phyloP scores from a whole-genome alignment of 306 rosid genomes.

The Inga oerstediana region DNA sequence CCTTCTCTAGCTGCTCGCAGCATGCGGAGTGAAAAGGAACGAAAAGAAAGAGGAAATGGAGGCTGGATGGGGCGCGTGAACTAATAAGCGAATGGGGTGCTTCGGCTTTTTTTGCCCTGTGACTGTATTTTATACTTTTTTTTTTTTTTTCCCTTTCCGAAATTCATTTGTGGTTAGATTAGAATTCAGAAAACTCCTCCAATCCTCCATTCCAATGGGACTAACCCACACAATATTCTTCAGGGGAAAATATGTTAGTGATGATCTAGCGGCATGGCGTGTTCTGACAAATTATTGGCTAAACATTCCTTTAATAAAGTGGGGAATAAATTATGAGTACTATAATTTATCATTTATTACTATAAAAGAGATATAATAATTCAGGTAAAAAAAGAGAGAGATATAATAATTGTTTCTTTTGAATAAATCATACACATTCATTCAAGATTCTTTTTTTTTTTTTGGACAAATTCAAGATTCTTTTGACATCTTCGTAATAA shows the following conservation, averaged over 20 bases:
- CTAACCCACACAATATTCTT: not conserved
- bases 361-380: not conserved
- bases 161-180: not conserved
- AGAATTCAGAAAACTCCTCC: not conserved
- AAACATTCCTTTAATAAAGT: not conserved
- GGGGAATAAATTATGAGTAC: not conserved
- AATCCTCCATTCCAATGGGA: not conserved
- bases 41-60: conserved; percentile 8
- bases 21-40: conserved; percentile 26
- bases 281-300: not conserved
- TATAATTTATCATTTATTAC: too few relatives aligned
- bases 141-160: not conserved
- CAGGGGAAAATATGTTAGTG: not conserved
- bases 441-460: not conserved
- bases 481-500: too few relatives aligned
- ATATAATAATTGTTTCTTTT: not conserved
- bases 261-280: not conserved
- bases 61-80: conserved; percentile 52
- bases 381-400: too few relatives aligned
- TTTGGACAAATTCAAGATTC: not conserved
- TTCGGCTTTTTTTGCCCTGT: not conserved
- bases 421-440: not conserved
- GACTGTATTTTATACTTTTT: too few relatives aligned
- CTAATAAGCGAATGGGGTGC: conserved; percentile 28
- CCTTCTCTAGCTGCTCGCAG: conserved; percentile 23